Evolutionary conservation across 2,329 filamentous ascomycete species (phyloP), one percentile per base, ranked within the genome.

Genomic region (Aspergillus ruber): DNA sequence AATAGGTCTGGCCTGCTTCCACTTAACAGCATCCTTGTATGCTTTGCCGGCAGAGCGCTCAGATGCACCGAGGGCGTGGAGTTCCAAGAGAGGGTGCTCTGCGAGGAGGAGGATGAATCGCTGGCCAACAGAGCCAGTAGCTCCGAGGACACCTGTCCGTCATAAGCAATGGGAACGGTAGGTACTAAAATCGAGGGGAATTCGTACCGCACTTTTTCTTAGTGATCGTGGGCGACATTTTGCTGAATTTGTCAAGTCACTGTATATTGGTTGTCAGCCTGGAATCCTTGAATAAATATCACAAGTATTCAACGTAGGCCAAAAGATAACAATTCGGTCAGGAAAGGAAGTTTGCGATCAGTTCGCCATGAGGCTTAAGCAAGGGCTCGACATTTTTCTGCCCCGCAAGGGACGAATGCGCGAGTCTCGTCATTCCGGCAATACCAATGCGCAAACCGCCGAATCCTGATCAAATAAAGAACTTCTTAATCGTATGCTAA

Each of bases 81-180:
- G 83, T 54, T 83, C 82, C 61, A 97, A 87, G 69, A 86, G 81
- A 13, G 91, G 90, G 72, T 97, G 91, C 46, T 89, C 80, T 40
- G 88, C 84, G 53, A 97, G 85, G 45, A 97, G 82, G 29, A 96
- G 84, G 66, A 97, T 93, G 70, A 97, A 97, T 62, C 93, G 84
- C 73, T 95, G 90, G 60, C 91, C 91, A 12, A 97, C 91, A 32
- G 90, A 94, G 64, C 93, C 93, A 27, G 91, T 97, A 71, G 86
- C 88, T 60, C 91, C 90, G 48, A 96, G 81, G 49, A 96, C 89
- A 66, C 81, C 81, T 84, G 42, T 35, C 36, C 2, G 6, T 38
- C 29, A 46, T 66, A 29, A 66, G 56, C 36, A 44, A 2, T 21
- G 29, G 4, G 20, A 21, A 21, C 15, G 18, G 10, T n/a, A 9